These are phyloP conservation scores for Phytophthora pinifolia DNA, from an alignment of 352 stramenopile genomes.

Conservation along the genomic window DNA sequence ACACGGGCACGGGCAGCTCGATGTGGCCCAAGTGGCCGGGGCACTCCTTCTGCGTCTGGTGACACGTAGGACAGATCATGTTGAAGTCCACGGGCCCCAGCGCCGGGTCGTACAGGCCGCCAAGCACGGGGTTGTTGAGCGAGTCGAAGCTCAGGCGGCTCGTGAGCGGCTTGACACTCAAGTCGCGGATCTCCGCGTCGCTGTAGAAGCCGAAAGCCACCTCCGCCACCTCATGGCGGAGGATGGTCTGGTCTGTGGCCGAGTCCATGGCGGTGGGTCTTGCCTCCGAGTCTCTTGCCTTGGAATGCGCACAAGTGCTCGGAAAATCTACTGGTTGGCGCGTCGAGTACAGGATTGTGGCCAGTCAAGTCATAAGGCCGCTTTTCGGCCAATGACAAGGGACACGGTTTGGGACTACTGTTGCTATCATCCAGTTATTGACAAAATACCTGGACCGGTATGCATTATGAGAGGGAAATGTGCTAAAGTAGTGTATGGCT, in stretches of 20 bases:
- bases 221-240: conserved; percentile 90
- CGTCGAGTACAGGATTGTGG: conserved; percentile 27
- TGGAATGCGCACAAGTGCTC: conserved; percentile 24
- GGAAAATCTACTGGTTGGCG: conserved; percentile 37
- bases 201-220: conserved; percentile 97
- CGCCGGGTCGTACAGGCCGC: conserved; percentile 96
- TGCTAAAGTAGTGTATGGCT: no score
- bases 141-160: conserved; percentile 94
- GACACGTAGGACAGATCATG: conserved; percentile 95
- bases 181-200: conserved; percentile 95
- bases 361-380: conserved; percentile 29
- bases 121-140: conserved; percentile 94
- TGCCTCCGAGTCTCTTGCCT: conserved; percentile 7
- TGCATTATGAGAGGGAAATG: no score
- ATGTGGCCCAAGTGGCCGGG: conserved; percentile 99
- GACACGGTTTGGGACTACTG: not conserved
- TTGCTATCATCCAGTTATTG: no score
- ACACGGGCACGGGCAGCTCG: conserved; percentile 97
- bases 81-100: conserved; percentile 93
- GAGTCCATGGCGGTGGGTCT: conserved; percentile 59
- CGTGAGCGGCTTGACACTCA: conserved; percentile 97
- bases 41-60: conserved; percentile 94
- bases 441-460: no score
- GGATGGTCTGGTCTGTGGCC: conserved; percentile 88
- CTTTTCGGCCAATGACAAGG: conserved; percentile 38